Evolutionary conservation across 2,329 filamentous ascomycete genomes (phyloP).

Genomic region (Claviceps arundinis): DNA sequence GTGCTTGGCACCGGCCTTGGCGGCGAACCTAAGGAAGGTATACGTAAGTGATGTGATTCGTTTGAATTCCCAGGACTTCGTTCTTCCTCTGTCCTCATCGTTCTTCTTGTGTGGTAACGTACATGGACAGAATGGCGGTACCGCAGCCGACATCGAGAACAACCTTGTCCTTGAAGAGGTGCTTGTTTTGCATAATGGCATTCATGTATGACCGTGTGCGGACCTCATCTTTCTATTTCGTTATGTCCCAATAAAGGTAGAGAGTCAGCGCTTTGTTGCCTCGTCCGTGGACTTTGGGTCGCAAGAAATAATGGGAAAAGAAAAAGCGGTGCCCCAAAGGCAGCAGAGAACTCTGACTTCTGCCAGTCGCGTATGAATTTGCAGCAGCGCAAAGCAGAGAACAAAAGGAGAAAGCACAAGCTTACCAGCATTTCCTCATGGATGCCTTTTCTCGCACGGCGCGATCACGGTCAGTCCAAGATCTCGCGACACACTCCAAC

Average conservation of each 20-base stretch:
- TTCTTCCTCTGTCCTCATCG: not conserved
- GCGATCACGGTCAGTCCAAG: not conserved
- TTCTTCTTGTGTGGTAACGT: conserved; percentile 23
- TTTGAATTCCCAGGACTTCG: not conserved
- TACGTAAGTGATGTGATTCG: conserved; percentile 1
- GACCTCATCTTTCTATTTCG: conserved; percentile 83
- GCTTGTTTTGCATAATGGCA: conserved; percentile 91
- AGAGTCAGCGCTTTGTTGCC: not conserved
- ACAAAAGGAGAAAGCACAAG: conserved; percentile 17
- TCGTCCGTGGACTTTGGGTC: not conserved
- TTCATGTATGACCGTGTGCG: conserved; percentile 95
- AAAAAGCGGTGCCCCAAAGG: not conserved
- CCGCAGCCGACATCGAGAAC: conserved; percentile 97
- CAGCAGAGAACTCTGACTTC: not conserved
- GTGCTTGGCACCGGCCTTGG: conserved; percentile 91
- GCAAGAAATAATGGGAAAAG: not conserved
- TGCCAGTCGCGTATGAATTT: not conserved
- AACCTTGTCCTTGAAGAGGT: conserved; percentile 71
- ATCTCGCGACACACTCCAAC: not conserved
- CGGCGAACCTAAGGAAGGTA: conserved; percentile 63
- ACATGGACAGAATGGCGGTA: conserved; percentile 98
- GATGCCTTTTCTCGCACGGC: conserved; percentile 49
- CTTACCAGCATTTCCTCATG: conserved; percentile 96
- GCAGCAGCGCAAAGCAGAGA: not conserved
- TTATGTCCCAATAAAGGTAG: not conserved